Conservation (phyloP, 768 basidiomycete species). For the Floccularia luteovirens region DNA sequence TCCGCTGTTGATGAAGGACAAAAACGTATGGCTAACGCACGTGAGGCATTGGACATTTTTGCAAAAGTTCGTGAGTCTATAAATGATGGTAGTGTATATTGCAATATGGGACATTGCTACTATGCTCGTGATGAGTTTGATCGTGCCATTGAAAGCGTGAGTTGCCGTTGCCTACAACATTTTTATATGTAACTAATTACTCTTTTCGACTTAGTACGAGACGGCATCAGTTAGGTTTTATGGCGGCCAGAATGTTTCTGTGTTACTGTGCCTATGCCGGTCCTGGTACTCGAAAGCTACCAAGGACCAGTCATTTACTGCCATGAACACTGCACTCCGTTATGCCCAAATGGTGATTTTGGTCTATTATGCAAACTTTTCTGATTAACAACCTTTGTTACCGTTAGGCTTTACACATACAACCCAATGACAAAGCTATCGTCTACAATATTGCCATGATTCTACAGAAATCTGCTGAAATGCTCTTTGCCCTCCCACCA, state of each 20-base stretch:
- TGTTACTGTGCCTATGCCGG: conserved; percentile 80
- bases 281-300: conserved; percentile 94
- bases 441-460: conserved; percentile 98
- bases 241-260: conserved; percentile 62
- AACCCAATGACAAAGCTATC: conserved; percentile 84
- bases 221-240: conserved; percentile 81
- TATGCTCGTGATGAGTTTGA: conserved; percentile 92
- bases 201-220: conserved; percentile 51
- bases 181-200: not conserved
- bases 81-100: conserved; percentile 76
- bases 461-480: conserved; percentile 91
- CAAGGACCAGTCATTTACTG: conserved; percentile 75
- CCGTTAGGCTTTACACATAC: conserved; percentile 70
- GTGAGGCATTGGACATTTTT: conserved; percentile 86
- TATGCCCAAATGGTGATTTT: conserved; percentile 69
- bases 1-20: conserved; percentile 54
- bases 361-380: not conserved
- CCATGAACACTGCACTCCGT: conserved; percentile 79
- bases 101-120: conserved; percentile 97
- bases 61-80: conserved; percentile 86
- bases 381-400: not conserved
- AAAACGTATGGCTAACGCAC: conserved; percentile 61
- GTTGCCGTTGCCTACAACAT: conserved; percentile 13
- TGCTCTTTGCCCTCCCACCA: conserved; percentile 68
- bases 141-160: conserved; percentile 89